Evolutionary conservation across 345 rosid genomes (phyloP).

Genomic region (Brassica juncea): DNA sequence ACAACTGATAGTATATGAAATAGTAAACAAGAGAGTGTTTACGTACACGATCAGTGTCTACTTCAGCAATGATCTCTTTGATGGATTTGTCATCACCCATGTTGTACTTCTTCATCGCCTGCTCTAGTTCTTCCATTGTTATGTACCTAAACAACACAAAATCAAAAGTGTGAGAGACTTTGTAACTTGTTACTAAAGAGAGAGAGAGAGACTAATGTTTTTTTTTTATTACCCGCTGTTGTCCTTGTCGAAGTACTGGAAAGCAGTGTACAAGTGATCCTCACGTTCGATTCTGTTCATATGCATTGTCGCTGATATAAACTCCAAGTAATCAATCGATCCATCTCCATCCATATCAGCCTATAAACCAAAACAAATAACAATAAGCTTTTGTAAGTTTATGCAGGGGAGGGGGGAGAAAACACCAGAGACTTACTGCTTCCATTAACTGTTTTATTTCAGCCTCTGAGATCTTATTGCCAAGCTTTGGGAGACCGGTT

Average conservation of each 20-base stretch:
- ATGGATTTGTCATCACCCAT: constrained; percentile 93
- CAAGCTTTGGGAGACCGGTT: constrained; percentile 89
- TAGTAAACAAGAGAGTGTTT: too few relatives aligned
- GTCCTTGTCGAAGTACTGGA: constrained; percentile 92
- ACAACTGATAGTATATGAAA: neutral
- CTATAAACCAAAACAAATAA: constrained; percentile 37
- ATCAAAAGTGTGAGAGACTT: constrained; percentile 5
- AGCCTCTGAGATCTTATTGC: constrained; percentile 84
- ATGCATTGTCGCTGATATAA: constrained; percentile 96
- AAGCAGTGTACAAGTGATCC: constrained; percentile 87
- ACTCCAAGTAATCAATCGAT: constrained; percentile 95
- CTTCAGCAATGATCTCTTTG: constrained; percentile 93
- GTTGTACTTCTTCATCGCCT: constrained; percentile 81
- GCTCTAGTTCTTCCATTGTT: constrained; percentile 88
- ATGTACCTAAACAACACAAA: constrained; percentile 59
- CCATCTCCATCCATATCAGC: constrained; percentile 98
- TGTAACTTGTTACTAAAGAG: neutral
- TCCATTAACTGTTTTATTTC: constrained; percentile 94
- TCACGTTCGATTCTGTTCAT: constrained; percentile 91
- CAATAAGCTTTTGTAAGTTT: neutral
- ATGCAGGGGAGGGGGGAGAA: neutral
- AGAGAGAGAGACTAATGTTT: neutral
- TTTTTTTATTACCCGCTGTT: constrained; percentile 74
- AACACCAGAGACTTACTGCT: constrained; percentile 59
- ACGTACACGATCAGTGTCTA: constrained; percentile 79